A percentile compares a stretch with the other conserved stretches of the same genome.
phyloP scores from a whole-genome alignment of 768 basidiomycete genomes.

The Amanita jacksonii region DNA sequence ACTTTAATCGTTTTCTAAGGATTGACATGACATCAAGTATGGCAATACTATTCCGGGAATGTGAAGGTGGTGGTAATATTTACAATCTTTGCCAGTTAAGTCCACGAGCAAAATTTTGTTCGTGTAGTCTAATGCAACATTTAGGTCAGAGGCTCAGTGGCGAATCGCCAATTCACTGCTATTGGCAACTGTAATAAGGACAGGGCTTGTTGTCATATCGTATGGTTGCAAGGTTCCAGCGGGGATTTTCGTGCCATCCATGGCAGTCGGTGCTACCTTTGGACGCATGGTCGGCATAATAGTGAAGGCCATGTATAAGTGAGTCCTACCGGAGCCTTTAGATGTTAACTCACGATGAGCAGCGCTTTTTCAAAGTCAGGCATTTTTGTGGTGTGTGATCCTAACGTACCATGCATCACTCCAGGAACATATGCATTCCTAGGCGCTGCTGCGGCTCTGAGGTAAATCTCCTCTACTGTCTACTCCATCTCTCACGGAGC shows the following conservation, averaged over 20 bases:
- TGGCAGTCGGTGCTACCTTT: slow-evolving; percentile 97
- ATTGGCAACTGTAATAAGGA: slow-evolving; percentile 84
- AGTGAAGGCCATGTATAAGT: slow-evolving; percentile 89
- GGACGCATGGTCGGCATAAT: slow-evolving; percentile 96
- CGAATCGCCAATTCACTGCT: slow-evolving; percentile 87
- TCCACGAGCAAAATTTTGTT: background rate
- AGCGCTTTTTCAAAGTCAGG: slow-evolving; percentile 80
- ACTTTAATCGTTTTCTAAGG: slow-evolving; percentile 88
- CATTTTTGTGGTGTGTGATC: slow-evolving; percentile 84
- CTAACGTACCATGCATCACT: slow-evolving; percentile 93
- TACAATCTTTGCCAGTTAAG: slow-evolving; percentile 90
- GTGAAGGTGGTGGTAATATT: slow-evolving; percentile 88
- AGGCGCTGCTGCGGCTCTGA: slow-evolving; percentile 92
- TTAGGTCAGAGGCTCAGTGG: slow-evolving; percentile 86
- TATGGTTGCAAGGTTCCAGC: slow-evolving; percentile 97
- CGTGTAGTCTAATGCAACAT: background rate
- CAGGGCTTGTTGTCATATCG: slow-evolving; percentile 78
- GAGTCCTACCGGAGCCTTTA: slow-evolving; percentile 13
- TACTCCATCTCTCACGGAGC: background rate
- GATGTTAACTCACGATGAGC: background rate
- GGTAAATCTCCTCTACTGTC: slow-evolving; percentile 31
- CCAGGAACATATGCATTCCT: slow-evolving; percentile 98
- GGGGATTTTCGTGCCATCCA: slow-evolving; percentile 97
- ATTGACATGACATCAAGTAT: slow-evolving; percentile 98
- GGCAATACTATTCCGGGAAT: slow-evolving; percentile 91